Evolutionary conservation across 1,284 basidiomycete species (phyloP).

Genomic region (Ustilago trichophora): DNA sequence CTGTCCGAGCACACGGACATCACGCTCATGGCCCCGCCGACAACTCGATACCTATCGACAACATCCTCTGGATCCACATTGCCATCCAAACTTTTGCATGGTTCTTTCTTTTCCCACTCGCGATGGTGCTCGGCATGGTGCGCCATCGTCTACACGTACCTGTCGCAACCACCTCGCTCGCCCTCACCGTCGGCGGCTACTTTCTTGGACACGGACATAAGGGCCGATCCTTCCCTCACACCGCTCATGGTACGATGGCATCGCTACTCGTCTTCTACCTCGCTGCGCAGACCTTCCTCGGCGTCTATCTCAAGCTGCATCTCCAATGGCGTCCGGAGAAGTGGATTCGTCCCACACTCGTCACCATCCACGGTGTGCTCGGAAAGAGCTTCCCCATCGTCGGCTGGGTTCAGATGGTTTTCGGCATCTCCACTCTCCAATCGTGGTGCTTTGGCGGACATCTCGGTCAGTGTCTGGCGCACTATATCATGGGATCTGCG

Average conservation of each 20-base stretch:
- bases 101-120: conserved; percentile 59
- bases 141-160: conserved; percentile 64
- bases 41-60: conserved; percentile 57
- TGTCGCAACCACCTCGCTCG: conserved; percentile 48
- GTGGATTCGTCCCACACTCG: conserved; percentile 78
- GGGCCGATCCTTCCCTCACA: conserved; percentile 60
- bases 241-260: conserved; percentile 62
- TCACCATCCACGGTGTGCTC: conserved; percentile 78
- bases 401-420: conserved; percentile 71
- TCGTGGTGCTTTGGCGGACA: conserved; percentile 76
- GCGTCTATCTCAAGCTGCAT: conserved; percentile 92
- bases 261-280: conserved; percentile 57
- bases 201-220: conserved; percentile 58
- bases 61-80: conserved; percentile 63
- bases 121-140: conserved; percentile 64
- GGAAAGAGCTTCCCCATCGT: conserved; percentile 87
- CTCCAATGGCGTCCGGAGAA: conserved; percentile 75
- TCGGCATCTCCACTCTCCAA: conserved; percentile 59
- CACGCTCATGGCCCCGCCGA: conserved; percentile 48
- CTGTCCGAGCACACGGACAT: conserved; percentile 49
- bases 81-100: conserved; percentile 55
- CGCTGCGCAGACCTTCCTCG: conserved; percentile 74
- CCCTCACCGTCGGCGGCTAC: conserved; percentile 58
- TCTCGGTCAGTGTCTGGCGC: conserved; percentile 72
- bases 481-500: conserved; percentile 72